These are phyloP conservation scores for Sporisorium sorghi DNA, from an alignment of 1,284 basidiomycete genomes.

Conservation along the genomic window DNA sequence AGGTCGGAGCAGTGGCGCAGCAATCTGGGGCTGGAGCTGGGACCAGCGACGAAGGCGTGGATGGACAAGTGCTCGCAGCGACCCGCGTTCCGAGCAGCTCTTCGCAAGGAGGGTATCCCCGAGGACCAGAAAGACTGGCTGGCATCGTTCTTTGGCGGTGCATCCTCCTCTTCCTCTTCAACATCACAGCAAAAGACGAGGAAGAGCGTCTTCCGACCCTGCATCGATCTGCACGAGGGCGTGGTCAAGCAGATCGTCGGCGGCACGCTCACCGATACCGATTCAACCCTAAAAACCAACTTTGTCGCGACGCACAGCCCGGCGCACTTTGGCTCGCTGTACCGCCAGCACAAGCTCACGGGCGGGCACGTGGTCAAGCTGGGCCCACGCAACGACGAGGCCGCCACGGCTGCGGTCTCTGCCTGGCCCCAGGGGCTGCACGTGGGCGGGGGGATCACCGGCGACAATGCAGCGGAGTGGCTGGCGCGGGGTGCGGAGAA, in stretches of 20 bases:
- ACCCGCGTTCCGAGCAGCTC: conserved; percentile 29
- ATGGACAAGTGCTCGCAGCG: conserved; percentile 20
- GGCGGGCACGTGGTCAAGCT: conserved; percentile 98
- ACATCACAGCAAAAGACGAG: conserved; percentile 6
- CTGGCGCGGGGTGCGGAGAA: conserved; percentile 89
- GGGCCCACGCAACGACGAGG: conserved; percentile 85
- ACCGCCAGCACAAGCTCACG: conserved; percentile 77
- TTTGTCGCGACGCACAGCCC: conserved; percentile 89
- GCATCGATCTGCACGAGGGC: conserved; percentile 87
- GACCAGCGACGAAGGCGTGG: conserved; percentile 26
- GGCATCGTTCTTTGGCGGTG: conserved; percentile 10
- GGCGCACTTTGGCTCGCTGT: conserved; percentile 83
- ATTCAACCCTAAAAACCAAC: conserved; percentile 80
- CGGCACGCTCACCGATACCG: conserved; percentile 78
- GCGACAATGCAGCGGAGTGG: conserved; percentile 85
- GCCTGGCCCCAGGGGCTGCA: conserved; percentile 88
- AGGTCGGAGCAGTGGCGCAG: conserved; percentile 18
- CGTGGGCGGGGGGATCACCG: conserved; percentile 91
- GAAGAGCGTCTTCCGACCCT: conserved; percentile 81
- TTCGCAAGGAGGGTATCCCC: conserved; percentile 22
- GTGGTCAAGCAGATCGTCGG: conserved; percentile 97
- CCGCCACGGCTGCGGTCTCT: conserved; percentile 82
- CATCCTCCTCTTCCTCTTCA: background rate
- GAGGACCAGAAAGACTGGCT: conserved; percentile 34
- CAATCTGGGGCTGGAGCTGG: conserved; percentile 19